Percentiles rank a stretch among this genome's conserved stretches.
phyloP scores from a whole-genome alignment of 2,329 filamentous ascomycete genomes.

The Incumbomyces delicatus region DNA sequence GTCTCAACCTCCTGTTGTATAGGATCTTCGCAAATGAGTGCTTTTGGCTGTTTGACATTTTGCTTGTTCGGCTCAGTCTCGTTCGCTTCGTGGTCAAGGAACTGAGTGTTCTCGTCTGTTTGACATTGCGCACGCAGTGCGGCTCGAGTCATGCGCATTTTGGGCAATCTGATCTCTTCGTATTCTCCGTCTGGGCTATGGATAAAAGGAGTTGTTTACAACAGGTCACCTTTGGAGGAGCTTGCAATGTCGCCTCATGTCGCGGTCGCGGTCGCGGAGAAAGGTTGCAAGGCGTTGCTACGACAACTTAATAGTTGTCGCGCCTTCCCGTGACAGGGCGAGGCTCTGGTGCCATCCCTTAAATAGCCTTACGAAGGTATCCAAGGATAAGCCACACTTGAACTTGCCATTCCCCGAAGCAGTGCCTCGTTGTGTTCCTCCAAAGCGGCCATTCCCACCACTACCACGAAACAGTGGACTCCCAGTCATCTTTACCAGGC shows the following conservation, averaged over 20 bases:
- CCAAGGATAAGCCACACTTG: too few species aligned
- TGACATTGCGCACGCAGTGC: slow-evolving; percentile 20
- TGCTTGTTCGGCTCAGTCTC: slow-evolving; percentile 8
- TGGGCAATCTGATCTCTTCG: slow-evolving; percentile 12
- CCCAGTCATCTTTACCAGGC: too few species aligned
- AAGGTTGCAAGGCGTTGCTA: too few species aligned
- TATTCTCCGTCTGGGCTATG: background rate
- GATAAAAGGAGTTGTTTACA: background rate
- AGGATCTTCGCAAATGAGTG: slow-evolving; percentile 5
- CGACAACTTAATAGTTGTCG: too few species aligned
- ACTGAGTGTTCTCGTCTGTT: background rate
- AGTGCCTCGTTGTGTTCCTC: too few species aligned
- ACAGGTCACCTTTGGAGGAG: background rate
- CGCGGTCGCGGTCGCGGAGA: too few species aligned
- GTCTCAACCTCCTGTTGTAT: background rate
- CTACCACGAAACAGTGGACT: too few species aligned
- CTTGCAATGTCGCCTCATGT: too few species aligned
- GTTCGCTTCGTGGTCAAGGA: background rate
- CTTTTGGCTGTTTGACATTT: background rate
- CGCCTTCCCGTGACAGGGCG: background rate
- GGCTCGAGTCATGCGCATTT: slow-evolving; percentile 21
- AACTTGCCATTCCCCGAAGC: too few species aligned
- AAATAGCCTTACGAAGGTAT: too few species aligned
- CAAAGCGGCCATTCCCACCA: too few species aligned
- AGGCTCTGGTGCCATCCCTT: background rate